Base-by-base conservation (phyloP, 371 early-diverging fungal genomes). In the Mucor lusitanicus region DNA sequence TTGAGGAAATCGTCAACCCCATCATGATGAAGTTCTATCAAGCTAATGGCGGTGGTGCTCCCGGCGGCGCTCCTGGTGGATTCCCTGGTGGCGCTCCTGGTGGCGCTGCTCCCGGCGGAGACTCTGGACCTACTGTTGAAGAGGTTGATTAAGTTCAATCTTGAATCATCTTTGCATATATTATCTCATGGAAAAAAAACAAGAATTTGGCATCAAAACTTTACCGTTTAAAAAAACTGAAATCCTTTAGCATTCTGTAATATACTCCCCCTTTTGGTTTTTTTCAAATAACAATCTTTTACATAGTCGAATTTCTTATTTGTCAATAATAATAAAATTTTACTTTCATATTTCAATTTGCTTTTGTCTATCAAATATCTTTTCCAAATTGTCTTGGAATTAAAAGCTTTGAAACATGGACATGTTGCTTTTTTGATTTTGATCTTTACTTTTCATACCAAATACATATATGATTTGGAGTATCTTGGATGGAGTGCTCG, bases 1-100 rank as follows among this genome's bases (percentile, higher is more conserved):
- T 96, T 42, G 95, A 96, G 83, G 86, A 80, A 62, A 70, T 91
- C 50, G 93, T 93, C 72, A 94, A 93, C 86, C 96, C 96, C 68
- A 94, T 94, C 83, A 91, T 94, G 90, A 84, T 76, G 75, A 90
- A 88, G 78, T 65, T 94, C 63, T 94, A 94, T 75, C 76, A 60
- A 65, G 59, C 71, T 37, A 75, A 72, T 59, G 82, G 73, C 60
- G 90, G 88, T 65, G 88, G 87, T 50, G 85, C 69, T 60, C 89
- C 88, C 60, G 88, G 85, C 44, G 85, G 87, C 30, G 77, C 76
- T 72, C 84, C 87, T 55, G 90, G 88, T 42, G 85, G 87, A 30
- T 77, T 87, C 46, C 69, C 83, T 89, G 72, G 97, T 92, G 78
- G 92, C 85, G 56, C 87, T 87, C 75, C 97, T 92, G 61, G 87